Base-by-base conservation (phyloP, 2,329 filamentous ascomycete species). In the Lizonia empirigonia region DNA sequence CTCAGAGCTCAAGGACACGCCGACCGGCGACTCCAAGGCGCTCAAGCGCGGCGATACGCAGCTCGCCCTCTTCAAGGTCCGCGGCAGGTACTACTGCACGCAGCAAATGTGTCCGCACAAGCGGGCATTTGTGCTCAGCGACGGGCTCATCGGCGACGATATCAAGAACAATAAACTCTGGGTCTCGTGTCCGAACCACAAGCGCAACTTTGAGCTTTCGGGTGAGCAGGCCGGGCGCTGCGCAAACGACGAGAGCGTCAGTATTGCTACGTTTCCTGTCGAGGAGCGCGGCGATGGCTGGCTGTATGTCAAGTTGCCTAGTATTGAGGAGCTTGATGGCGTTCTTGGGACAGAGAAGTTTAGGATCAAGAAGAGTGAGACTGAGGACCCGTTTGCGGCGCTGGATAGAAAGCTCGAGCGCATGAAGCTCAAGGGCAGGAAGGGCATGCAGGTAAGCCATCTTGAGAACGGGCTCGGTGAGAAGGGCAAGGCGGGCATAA, bases 51-150 rank as follows among this genome's bases (percentile, higher is more conserved):
- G 91, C 34, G 91, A 96, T 71, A 96, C 91, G 0, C 91, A 96
- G 73, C 82, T 96, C 2, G 91, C 91, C 7, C 78, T 96, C 44
- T 96, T 92, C 84, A 89, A 91, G 64, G 82, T 96, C 55, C 83
- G 84, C 45, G 91, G 90, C 16, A 83, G 82, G 45, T 95, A 87
- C 79, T 93, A 93, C 72, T 89, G 89, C 51, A 89, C 88, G 12
- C 91, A 96, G 76, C 90, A 96, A 70, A 96, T 96, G 91, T 96
- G 91, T 71, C 91, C 91, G 8, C 91, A 96, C 77, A 94, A 93
- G 75, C 87, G 91, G 9, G 87, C 91, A 1, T 96, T 96, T 66
- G 87, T 92, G n/a, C 83, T 96, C 20, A 88, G 88, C 0, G 92
- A 96, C 69, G 90, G 91, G 1, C 77, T 96, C 7, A 82, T 96